Conservation (phyloP, 768 basidiomycete species). For the Xerocomus spinulosus region DNA sequence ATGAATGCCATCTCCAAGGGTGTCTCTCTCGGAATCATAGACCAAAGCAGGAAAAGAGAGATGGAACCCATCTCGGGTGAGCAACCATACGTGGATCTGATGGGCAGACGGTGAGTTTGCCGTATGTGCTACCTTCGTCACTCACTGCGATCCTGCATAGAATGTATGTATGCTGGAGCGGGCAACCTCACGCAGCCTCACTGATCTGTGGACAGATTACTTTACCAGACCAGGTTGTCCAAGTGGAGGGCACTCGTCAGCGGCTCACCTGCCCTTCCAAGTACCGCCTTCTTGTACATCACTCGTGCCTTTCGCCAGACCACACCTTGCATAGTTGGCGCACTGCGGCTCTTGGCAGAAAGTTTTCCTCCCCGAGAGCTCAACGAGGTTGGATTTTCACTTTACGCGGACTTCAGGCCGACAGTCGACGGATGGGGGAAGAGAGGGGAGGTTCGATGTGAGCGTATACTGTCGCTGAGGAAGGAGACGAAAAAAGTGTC, state of each 20-base stretch:
- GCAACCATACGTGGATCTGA: slow-evolving; percentile 83
- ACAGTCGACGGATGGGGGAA: slow-evolving; percentile 80
- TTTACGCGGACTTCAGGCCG: slow-evolving; percentile 89
- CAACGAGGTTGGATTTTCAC: slow-evolving; percentile 61
- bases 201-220: slow-evolving; percentile 48
- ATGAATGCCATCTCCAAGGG: slow-evolving; percentile 88
- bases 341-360: slow-evolving; percentile 61
- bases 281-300: slow-evolving; percentile 80
- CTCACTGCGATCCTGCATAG: slow-evolving; percentile 17
- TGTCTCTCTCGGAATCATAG: slow-evolving; percentile 73
- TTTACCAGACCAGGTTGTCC: slow-evolving; percentile 62
- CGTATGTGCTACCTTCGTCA: background rate
- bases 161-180: slow-evolving; percentile 34
- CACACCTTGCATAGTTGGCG: slow-evolving; percentile 71
- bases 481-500: slow-evolving; percentile 20
- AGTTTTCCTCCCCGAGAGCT: slow-evolving; percentile 57
- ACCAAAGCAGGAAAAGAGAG: slow-evolving; percentile 48
- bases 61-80: slow-evolving; percentile 53
- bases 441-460: slow-evolving; percentile 67
- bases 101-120: slow-evolving; percentile 60
- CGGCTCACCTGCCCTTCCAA: slow-evolving; percentile 64
- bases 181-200: background rate
- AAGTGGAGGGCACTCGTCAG: slow-evolving; percentile 83
- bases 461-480: slow-evolving; percentile 59
- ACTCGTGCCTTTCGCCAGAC: slow-evolving; percentile 76